Percentiles rank a stretch among this genome's conserved stretches.
phyloP scores from a whole-genome alignment of 495 filamentous ascomycete species.

The Melanomma pulvis-pyrius region DNA sequence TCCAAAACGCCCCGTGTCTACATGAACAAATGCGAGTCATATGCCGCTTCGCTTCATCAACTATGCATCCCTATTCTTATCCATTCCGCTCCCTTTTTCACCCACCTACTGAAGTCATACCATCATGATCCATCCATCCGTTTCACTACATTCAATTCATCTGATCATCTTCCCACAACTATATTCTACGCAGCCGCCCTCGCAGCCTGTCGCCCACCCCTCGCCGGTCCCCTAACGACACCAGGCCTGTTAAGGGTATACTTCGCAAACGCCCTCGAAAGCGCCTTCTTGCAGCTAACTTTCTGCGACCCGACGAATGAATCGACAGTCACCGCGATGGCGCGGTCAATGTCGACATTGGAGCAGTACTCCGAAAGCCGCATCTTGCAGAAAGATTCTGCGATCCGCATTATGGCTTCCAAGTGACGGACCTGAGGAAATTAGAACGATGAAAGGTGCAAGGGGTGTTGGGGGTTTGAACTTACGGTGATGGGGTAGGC shows the following conservation, averaged over 20 bases:
- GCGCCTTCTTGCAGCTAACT: constrained; percentile 95
- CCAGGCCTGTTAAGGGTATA: constrained; percentile 57
- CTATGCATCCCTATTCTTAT: no score
- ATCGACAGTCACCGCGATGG: constrained; percentile 95
- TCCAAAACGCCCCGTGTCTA: no score
- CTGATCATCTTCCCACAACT: background rate
- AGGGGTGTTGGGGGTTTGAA: constrained; percentile 12
- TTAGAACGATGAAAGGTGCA: constrained; percentile 2
- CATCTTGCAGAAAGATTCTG: constrained; percentile 93
- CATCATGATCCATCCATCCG: background rate
- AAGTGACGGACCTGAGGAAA: constrained; percentile 82
- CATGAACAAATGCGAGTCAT: no score
- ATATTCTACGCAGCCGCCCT: constrained; percentile 1
- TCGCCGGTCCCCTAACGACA: constrained; percentile 16
- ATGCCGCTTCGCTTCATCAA: no score
- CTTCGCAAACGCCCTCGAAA: constrained; percentile 96
- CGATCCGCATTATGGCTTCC: constrained; percentile 95
- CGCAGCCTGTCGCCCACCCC: constrained; percentile 16
- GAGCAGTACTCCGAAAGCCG: constrained; percentile 91
- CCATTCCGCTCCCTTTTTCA: no score
- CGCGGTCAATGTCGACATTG: constrained; percentile 87
- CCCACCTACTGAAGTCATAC: background rate
- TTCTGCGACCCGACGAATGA: constrained; percentile 97
- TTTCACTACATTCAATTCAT: background rate
- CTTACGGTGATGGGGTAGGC: constrained; percentile 97